These are phyloP conservation scores for Dichotomopilus funicola DNA, from an alignment of 2,329 filamentous ascomycete genomes.

Conservation along the genomic window DNA sequence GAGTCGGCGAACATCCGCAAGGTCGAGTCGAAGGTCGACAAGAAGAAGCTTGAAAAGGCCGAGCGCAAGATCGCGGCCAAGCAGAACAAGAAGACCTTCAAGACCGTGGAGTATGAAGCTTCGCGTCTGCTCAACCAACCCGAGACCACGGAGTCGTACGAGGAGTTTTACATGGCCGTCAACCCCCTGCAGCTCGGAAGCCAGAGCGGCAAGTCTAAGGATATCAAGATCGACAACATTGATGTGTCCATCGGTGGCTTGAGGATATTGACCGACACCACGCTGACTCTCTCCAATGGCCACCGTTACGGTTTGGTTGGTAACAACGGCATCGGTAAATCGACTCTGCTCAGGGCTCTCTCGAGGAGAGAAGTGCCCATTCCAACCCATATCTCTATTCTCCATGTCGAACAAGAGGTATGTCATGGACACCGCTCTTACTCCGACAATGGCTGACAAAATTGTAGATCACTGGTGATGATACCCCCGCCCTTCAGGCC, in stretches of 20 bases:
- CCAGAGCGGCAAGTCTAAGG: slow-evolving; percentile 83
- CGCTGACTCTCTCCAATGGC: slow-evolving; percentile 82
- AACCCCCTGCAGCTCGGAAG: slow-evolving; percentile 86
- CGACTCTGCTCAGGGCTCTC: slow-evolving; percentile 85
- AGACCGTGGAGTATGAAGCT: slow-evolving; percentile 96
- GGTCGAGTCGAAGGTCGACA: slow-evolving; percentile 94
- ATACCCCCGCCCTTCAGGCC: slow-evolving; percentile 89
- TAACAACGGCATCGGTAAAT: slow-evolving; percentile 98
- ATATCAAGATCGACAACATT: slow-evolving; percentile 95
- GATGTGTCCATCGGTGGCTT: slow-evolving; percentile 87
- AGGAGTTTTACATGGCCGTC: slow-evolving; percentile 99
- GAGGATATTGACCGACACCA: slow-evolving; percentile 86
- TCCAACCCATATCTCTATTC: slow-evolving; percentile 95
- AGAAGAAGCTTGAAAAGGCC: slow-evolving; percentile 98
- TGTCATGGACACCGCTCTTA: not conserved
- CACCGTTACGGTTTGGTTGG: slow-evolving; percentile 94
- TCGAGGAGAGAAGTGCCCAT: slow-evolving; percentile 91
- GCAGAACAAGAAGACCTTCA: slow-evolving; percentile 97
- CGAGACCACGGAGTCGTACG: slow-evolving; percentile 82
- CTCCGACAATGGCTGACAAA: slow-evolving; percentile 18
- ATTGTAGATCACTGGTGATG: slow-evolving; percentile 80
- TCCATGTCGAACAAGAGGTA: slow-evolving; percentile 97
- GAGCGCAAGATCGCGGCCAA: slow-evolving; percentile 97
- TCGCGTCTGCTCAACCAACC: slow-evolving; percentile 80
- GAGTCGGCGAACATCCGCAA: slow-evolving; percentile 90